These are phyloP conservation scores for Termitomyces sp. DNA, from an alignment of 768 basidiomycete genomes.

Conservation along the genomic window DNA sequence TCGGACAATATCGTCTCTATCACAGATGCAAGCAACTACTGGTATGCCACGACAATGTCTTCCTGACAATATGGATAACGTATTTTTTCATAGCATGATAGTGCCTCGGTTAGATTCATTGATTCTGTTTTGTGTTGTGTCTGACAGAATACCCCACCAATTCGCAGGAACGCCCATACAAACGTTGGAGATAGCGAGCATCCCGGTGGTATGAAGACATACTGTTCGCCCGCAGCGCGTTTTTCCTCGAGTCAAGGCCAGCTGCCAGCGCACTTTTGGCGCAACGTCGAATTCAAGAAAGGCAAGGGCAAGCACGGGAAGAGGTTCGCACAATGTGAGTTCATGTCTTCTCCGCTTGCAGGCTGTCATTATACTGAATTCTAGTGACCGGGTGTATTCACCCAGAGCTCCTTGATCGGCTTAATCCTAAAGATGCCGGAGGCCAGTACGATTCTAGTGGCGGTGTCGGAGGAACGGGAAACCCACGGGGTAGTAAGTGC, in stretches of 20 bases:
- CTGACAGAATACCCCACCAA: not conserved
- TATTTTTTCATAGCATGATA: conserved; percentile 30
- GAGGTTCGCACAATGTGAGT: conserved; percentile 40
- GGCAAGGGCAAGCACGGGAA: conserved; percentile 35
- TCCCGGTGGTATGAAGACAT: conserved; percentile 49
- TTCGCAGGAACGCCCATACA: conserved; percentile 37
- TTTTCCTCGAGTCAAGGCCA: conserved; percentile 37
- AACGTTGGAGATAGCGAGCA: conserved; percentile 49
- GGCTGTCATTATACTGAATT: not conserved
- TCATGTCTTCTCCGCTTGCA: not conserved
- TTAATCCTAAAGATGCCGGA: conserved; percentile 43
- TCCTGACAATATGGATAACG: not conserved
- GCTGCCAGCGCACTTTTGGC: conserved; percentile 44
- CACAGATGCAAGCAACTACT: conserved; percentile 34
- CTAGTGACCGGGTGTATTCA: conserved; percentile 54
- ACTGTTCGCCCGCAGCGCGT: conserved; percentile 38
- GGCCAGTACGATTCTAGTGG: conserved; percentile 59
- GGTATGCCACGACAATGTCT: conserved; percentile 25
- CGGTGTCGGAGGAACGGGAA: conserved; percentile 42
- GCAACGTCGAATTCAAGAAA: conserved; percentile 37
- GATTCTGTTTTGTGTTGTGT: not conserved
- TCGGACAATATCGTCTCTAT: conserved; percentile 49
- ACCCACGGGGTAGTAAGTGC: conserved; percentile 46
- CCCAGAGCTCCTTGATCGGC: conserved; percentile 32
- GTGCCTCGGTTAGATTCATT: conserved; percentile 33